Conservation (phyloP, 2,329 filamentous ascomycete genomes). For the Colletotrichum sp. region DNA sequence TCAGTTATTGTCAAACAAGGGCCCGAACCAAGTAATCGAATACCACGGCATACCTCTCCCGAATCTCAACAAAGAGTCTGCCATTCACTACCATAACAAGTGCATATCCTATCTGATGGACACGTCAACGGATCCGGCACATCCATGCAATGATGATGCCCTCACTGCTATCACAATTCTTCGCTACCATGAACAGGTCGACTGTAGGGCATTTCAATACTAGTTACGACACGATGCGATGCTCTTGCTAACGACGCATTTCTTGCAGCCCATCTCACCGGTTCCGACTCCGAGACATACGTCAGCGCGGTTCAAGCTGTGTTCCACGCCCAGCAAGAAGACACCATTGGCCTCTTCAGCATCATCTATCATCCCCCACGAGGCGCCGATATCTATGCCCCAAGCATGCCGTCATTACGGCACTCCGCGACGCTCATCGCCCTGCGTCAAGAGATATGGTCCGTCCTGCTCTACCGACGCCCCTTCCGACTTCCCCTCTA, state of each 20-base stretch:
- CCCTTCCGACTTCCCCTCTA: background rate
- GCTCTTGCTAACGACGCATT: background rate
- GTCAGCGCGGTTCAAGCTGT: slow-evolving; percentile 2
- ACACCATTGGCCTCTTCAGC: background rate
- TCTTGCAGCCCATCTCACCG: background rate
- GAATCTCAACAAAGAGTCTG: background rate
- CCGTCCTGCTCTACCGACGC: background rate
- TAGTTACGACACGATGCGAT: fast-evolving
- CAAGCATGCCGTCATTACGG: background rate
- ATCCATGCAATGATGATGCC: slow-evolving; percentile 1
- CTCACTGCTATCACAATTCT: background rate
- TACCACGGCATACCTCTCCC: background rate
- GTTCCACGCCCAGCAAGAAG: background rate
- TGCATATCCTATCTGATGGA: background rate
- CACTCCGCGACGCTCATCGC: background rate
- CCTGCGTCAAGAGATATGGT: slow-evolving; percentile 3
- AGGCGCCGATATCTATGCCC: background rate
- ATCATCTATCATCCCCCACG: background rate
- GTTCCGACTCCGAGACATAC: background rate
- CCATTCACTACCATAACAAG: background rate
- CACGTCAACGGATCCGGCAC: background rate
- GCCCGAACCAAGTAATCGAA: background rate
- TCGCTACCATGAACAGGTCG: background rate
- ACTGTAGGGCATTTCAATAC: background rate
- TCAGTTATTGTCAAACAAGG: background rate